Evolutionary conservation across 2,329 filamentous ascomycete species (phyloP).

Genomic region (Phaeosphaeriaceae sp.): DNA sequence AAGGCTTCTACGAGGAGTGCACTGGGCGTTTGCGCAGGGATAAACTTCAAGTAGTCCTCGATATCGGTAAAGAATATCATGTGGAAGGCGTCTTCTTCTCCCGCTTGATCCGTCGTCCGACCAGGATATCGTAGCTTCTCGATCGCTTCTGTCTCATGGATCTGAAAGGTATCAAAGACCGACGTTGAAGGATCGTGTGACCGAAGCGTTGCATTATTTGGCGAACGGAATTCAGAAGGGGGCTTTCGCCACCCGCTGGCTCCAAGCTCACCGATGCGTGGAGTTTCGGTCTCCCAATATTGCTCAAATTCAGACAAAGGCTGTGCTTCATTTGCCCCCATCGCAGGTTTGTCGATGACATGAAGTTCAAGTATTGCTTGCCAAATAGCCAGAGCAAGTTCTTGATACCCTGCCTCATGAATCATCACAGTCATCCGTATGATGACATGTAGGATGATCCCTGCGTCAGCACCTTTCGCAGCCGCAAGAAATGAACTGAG

Average conservation of each 20-base stretch:
- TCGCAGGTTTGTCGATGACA: background rate
- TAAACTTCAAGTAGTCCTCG: conserved; percentile 63
- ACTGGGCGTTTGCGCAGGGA: conserved; percentile 46
- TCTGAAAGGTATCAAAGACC: conserved; percentile 34
- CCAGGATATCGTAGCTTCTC: conserved; percentile 67
- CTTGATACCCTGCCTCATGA: conserved; percentile 77
- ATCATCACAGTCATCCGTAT: conserved; percentile 77
- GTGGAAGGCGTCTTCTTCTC: conserved; percentile 82
- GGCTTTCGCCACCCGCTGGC: conserved; percentile 75
- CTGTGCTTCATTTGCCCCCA: conserved; percentile 51
- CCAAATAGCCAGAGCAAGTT: conserved; percentile 81
- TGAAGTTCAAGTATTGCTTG: conserved; percentile 74
- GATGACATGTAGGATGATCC: conserved; percentile 68
- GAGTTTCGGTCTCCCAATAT: conserved; percentile 87
- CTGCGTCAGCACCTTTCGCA: conserved; percentile 5
- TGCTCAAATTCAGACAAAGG: conserved; percentile 68
- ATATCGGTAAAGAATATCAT: conserved; percentile 83
- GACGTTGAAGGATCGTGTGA: conserved; percentile 14
- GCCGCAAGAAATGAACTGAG: conserved; percentile 50
- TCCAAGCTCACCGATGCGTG: conserved; percentile 76
- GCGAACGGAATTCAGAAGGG: conserved; percentile 25
- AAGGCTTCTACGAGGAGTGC: conserved; percentile 72
- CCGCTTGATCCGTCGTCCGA: conserved; percentile 75
- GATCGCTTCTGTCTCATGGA: conserved; percentile 62
- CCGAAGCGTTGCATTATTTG: conserved; percentile 7